Evolutionary conservation across 2,329 filamentous ascomycete genomes (phyloP).

Genomic region (Alternaria consortialis): DNA sequence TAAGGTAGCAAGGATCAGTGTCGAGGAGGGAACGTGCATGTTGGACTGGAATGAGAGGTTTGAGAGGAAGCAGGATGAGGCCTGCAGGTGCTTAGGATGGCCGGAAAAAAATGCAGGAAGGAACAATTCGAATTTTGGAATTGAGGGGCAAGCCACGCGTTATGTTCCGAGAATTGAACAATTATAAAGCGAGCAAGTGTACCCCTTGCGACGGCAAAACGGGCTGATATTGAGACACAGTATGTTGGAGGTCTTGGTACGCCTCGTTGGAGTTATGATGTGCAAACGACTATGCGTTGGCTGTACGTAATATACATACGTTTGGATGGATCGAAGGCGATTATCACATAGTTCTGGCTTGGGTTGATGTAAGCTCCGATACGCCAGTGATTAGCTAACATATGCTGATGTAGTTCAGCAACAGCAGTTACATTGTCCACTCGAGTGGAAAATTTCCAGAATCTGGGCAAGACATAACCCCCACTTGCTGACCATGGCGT

Average conservation of each 20-base stretch:
- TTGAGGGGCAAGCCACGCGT: background rate
- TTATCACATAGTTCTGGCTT: background rate
- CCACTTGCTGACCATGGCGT: background rate
- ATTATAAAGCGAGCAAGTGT: background rate
- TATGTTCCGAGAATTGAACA: background rate
- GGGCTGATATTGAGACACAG: background rate
- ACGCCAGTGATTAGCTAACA: conserved; percentile 1
- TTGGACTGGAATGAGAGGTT: no score
- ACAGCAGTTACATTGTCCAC: background rate
- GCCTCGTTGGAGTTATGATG: background rate
- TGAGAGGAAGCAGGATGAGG: no score
- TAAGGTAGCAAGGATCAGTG: no score
- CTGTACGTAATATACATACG: background rate
- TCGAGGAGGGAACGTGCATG: no score
- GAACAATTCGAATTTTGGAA: background rate
- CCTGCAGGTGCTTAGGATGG: no score
- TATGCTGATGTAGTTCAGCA: background rate
- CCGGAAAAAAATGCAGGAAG: no score
- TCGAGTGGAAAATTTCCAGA: background rate
- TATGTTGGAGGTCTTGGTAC: background rate
- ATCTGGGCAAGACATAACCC: background rate
- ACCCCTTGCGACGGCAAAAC: background rate
- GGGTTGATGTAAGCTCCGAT: background rate
- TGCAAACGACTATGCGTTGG: background rate
- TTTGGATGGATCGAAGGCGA: background rate